These are phyloP conservation scores for Claviceps arundinis DNA, from an alignment of 2,329 filamentous ascomycete species.

Conservation along the genomic window DNA sequence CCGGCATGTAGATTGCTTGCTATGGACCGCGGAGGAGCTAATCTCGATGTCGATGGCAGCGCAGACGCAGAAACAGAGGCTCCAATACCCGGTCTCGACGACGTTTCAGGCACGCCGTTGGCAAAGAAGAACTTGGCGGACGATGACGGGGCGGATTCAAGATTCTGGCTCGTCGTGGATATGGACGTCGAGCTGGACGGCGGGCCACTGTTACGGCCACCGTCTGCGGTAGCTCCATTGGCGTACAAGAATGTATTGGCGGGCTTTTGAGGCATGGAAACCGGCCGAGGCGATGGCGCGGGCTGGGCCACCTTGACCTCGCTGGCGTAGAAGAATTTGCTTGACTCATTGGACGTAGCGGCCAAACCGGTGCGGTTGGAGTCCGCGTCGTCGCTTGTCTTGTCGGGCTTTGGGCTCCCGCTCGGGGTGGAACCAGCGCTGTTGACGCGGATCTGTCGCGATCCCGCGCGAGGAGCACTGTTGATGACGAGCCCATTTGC, in stretches of 20 bases:
- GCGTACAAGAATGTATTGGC: constrained; percentile 42
- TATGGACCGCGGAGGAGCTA: constrained; percentile 26
- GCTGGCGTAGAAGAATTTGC: constrained; percentile 85
- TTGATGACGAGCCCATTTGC: constrained; percentile 47
- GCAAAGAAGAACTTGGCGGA: constrained; percentile 62
- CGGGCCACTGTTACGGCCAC: constrained; percentile 21
- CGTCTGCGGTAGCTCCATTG: constrained; percentile 32
- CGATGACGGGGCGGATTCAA: constrained; percentile 23
- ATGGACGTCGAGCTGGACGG: constrained; percentile 18
- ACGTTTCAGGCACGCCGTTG: constrained; percentile 45
- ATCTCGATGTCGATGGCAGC: constrained; percentile 31
- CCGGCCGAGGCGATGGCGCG: constrained; percentile 24
- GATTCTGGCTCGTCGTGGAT: constrained; percentile 20
- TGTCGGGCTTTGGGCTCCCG: constrained; percentile 40
- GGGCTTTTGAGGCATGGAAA: constrained; percentile 30
- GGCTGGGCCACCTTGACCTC: constrained; percentile 45
- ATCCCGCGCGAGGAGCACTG: constrained; percentile 66
- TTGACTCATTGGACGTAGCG: constrained; percentile 16
- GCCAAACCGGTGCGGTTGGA: constrained; percentile 14
- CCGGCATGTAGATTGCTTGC: constrained; percentile 17
- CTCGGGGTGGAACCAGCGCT: constrained; percentile 54
- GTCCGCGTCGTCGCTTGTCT: constrained; percentile 27
- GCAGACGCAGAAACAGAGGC: constrained; percentile 30
- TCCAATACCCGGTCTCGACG: constrained; percentile 20
- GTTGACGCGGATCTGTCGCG: constrained; percentile 57